Conservation (phyloP, 139 green algal genomes). For the Monoraphidium neglectum region DNA sequence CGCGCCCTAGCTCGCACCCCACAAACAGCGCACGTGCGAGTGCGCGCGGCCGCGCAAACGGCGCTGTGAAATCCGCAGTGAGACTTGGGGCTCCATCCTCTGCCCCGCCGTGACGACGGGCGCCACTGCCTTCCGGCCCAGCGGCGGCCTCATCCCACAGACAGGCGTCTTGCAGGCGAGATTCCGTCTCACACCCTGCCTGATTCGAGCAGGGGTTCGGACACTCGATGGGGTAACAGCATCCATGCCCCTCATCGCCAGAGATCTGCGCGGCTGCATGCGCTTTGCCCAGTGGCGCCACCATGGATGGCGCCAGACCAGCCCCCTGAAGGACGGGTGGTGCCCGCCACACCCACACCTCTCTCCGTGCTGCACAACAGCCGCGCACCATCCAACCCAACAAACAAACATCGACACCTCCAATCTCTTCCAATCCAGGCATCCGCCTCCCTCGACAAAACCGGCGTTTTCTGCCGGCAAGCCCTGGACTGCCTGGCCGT, state of each 20-base stretch:
- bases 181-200: not conserved
- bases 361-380: not conserved
- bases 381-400: too few species aligned
- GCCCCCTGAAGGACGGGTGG: not conserved
- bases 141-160: slow-evolving; percentile 7
- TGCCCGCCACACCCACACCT: not conserved
- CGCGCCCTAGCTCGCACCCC: too few species aligned
- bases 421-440: not conserved
- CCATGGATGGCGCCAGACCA: not conserved
- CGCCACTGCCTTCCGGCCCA: slow-evolving; percentile 18
- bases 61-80: slow-evolving; percentile 12
- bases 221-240: not conserved
- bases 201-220: not conserved
- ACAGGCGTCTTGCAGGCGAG: slow-evolving; percentile 17
- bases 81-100: slow-evolving; percentile 27
- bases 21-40: too few species aligned
- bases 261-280: too few species aligned
- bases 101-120: slow-evolving; percentile 21
- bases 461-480: slow-evolving; percentile 22
- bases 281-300: too few species aligned
- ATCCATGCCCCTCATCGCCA: not conserved
- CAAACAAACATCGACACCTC: not conserved
- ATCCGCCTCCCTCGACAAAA: slow-evolving; percentile 14
- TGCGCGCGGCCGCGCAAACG: too few species aligned
- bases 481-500: slow-evolving; percentile 20